Evolutionary conservation across 164 flowering plant species (phyloP).

Genomic region (Chimonanthus praecox): DNA sequence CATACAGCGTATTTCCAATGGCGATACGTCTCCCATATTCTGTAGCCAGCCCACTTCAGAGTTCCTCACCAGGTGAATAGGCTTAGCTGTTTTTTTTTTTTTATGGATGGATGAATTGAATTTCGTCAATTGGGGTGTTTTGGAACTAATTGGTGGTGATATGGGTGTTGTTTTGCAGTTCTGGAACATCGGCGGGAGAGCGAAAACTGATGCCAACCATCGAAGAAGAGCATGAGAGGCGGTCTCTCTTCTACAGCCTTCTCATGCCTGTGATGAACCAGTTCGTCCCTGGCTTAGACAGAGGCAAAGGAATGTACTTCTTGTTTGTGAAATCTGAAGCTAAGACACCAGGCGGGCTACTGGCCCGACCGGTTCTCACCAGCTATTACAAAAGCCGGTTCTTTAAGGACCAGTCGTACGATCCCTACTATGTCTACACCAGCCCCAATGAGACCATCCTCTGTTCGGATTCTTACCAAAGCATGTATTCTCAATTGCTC

Average conservation of each 20-base stretch:
- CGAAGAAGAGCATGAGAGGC: constrained; percentile 69
- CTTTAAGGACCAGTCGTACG: constrained; percentile 64
- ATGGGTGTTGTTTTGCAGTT: constrained; percentile 33
- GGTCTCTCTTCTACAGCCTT: constrained; percentile 65
- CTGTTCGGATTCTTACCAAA: constrained; percentile 83
- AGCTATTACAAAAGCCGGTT: constrained; percentile 86
- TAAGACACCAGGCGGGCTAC: constrained; percentile 76
- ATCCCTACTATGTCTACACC: constrained; percentile 92
- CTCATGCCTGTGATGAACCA: constrained; percentile 96
- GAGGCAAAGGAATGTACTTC: constrained; percentile 97
- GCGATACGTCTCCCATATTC: constrained; percentile 71
- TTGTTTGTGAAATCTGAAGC: constrained; percentile 82
- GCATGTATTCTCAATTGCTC: constrained; percentile 92
- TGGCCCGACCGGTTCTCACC: constrained; percentile 84
- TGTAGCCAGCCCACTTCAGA: constrained; percentile 75
- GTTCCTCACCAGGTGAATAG: constrained; percentile 64
- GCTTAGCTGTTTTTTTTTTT: too few species aligned
- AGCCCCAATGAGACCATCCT: constrained; percentile 92
- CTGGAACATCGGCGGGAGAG: constrained; percentile 96
- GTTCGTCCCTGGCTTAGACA: constrained; percentile 56
- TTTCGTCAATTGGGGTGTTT: background rate
- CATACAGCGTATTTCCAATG: constrained; percentile 69
- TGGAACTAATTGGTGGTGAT: background rate
- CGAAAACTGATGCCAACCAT: constrained; percentile 93
- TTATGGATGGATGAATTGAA: background rate